phyloP scores from a whole-genome alignment of 257 asterid genomes.

The Fraxinus pennsylvanica region DNA sequence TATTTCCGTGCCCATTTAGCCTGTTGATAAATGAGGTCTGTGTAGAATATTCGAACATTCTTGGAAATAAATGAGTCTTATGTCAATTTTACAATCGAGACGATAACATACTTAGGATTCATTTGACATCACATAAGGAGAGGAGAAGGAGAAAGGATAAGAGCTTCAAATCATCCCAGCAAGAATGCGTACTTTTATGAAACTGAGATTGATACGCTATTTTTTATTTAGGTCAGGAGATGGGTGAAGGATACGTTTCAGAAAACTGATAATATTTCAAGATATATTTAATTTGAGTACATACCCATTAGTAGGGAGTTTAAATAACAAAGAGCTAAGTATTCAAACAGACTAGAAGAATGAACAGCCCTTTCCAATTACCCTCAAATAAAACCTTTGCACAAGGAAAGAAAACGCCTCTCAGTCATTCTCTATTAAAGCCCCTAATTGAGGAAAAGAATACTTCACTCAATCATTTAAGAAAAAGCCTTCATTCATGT shows the following conservation, averaged over 20 bases:
- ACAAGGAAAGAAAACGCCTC: background rate
- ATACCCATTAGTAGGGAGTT: background rate
- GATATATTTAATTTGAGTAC: background rate
- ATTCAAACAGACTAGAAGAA: background rate
- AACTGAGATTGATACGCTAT: background rate
- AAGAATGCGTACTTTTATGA: background rate
- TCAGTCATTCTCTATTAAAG: too few species aligned
- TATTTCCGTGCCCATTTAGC: too few species aligned
- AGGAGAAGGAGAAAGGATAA: background rate
- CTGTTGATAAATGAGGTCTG: too few species aligned
- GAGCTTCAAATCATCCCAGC: background rate
- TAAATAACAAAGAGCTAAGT: background rate
- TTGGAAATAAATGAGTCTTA: too few species aligned
- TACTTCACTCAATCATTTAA: too few species aligned
- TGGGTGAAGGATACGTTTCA: too few species aligned
- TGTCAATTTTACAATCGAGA: too few species aligned
- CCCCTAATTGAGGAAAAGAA: too few species aligned
- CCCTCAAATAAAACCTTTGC: background rate
- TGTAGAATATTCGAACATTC: too few species aligned
- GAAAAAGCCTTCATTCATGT: too few species aligned
- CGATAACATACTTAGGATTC: background rate
- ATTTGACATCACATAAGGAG: background rate
- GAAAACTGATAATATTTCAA: too few species aligned
- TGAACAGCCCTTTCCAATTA: background rate
- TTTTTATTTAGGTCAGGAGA: too few species aligned